Conservation (phyloP, 202 grass and related monocot genomes). For the Digitaria exilis region DNA sequence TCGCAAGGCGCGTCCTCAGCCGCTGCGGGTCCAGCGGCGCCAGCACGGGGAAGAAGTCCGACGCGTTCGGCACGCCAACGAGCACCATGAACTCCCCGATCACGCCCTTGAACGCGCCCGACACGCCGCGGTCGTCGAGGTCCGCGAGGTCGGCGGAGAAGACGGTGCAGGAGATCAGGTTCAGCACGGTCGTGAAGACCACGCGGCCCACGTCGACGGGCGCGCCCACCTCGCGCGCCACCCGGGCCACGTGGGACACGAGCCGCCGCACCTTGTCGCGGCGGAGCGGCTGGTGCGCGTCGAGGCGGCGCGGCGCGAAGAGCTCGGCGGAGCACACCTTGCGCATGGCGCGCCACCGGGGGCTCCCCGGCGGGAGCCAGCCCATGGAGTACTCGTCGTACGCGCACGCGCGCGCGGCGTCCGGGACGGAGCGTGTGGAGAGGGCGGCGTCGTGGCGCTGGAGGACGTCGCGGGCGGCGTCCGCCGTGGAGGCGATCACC, state of each 20-base stretch:
- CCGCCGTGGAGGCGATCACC: constrained; percentile 49
- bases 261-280: constrained; percentile 49
- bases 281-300: constrained; percentile 30
- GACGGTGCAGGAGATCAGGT: constrained; percentile 52
- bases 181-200: constrained; percentile 46
- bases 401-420: not conserved
- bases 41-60: constrained; percentile 37
- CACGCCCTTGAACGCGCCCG: constrained; percentile 33
- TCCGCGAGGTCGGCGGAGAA: constrained; percentile 50
- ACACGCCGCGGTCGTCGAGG: constrained; percentile 17
- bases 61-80: constrained; percentile 16
- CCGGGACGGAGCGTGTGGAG: constrained; percentile 34
- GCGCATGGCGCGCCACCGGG: constrained; percentile 48
- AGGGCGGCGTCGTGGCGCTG: constrained; percentile 52
- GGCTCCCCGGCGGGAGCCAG: constrained; percentile 24
- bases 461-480: constrained; percentile 47
- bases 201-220: constrained; percentile 37
- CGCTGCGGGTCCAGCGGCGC: constrained; percentile 36
- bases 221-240: not conserved
- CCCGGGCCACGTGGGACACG: constrained; percentile 29
- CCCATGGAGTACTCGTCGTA: constrained; percentile 26
- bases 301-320: constrained; percentile 49
- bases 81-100: constrained; percentile 24
- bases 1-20: not conserved
- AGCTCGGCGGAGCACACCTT: constrained; percentile 58